These are phyloP conservation scores for Oxytropis ochrocephala DNA, from an alignment of 306 rosid genomes.

Conservation along the genomic window DNA sequence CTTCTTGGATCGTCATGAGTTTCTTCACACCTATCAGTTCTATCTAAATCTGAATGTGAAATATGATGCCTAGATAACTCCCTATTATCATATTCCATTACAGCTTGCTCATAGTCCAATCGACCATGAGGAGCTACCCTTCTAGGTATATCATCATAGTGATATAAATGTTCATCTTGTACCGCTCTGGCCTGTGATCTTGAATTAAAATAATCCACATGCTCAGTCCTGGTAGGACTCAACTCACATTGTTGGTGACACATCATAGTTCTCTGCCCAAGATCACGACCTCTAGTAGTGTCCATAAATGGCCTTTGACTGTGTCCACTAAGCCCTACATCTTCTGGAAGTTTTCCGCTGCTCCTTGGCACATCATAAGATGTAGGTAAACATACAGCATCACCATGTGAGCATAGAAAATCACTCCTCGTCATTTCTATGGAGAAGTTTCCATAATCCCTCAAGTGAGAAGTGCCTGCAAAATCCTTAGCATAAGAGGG, in stretches of 20 bases:
- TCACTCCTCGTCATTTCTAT: conserved; percentile 38
- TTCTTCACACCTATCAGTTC: conserved; percentile 37
- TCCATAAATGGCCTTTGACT: conserved; percentile 43
- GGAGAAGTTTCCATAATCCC: conserved; percentile 45
- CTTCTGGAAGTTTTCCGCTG: conserved; percentile 36
- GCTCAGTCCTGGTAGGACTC: conserved; percentile 48
- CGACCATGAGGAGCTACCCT: conserved; percentile 44
- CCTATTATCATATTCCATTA: conserved; percentile 40
- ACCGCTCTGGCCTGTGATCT: conserved; percentile 34
- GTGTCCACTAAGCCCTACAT: conserved; percentile 37
- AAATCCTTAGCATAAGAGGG: conserved; percentile 47
- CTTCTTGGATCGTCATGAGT: conserved; percentile 37
- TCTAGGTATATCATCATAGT: conserved; percentile 48
- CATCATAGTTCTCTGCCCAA: conserved; percentile 35
- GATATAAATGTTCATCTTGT: conserved; percentile 42
- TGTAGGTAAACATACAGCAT: conserved; percentile 30
- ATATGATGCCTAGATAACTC: conserved; percentile 39
- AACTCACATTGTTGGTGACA: conserved; percentile 34
- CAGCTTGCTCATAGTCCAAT: conserved; percentile 43
- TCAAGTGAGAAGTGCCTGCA: conserved; percentile 43
- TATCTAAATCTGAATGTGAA: conserved; percentile 34
- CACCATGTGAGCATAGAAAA: conserved; percentile 38
- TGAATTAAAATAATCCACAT: conserved; percentile 33
- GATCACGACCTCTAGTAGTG: conserved; percentile 42
- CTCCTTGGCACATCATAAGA: conserved; percentile 46